Evolutionary conservation across 306 rosid genomes (phyloP).

Genomic region (Rosa chinensis): DNA sequence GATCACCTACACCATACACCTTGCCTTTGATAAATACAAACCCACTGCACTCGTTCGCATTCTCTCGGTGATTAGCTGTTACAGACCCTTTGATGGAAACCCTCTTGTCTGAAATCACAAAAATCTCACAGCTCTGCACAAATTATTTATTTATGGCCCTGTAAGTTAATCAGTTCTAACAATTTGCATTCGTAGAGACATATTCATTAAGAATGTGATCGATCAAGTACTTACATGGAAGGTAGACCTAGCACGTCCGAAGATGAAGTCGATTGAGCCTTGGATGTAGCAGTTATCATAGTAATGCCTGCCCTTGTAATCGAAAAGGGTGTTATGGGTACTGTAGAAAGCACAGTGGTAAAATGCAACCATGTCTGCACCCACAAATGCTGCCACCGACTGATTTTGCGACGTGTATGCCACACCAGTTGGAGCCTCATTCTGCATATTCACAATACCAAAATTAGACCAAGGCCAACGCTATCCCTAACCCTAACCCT

Average conservation of each 20-base stretch:
- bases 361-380: constrained; percentile 69
- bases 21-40: constrained; percentile 55
- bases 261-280: constrained; percentile 93
- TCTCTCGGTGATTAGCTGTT: constrained; percentile 59
- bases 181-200: background rate
- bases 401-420: constrained; percentile 96
- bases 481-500: background rate
- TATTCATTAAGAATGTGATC: background rate
- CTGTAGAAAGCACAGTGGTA: constrained; percentile 88
- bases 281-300: constrained; percentile 69
- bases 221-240: constrained; percentile 46
- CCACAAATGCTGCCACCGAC: constrained; percentile 88
- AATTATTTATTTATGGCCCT: background rate
- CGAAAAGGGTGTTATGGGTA: constrained; percentile 90
- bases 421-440: constrained; percentile 95
- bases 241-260: constrained; percentile 67
- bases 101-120: constrained; percentile 72
- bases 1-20: constrained; percentile 69
- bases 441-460: constrained; percentile 36
- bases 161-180: background rate
- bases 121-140: constrained; percentile 67
- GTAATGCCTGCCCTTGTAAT: constrained; percentile 87
- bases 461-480: background rate
- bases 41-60: constrained; percentile 52
- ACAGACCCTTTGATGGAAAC: constrained; percentile 55